A percentile compares a stretch with the other conserved stretches of the same genome.
phyloP scores from a whole-genome alignment of 2,329 filamentous ascomycete species.

The Aspergillus spinulosporus region DNA sequence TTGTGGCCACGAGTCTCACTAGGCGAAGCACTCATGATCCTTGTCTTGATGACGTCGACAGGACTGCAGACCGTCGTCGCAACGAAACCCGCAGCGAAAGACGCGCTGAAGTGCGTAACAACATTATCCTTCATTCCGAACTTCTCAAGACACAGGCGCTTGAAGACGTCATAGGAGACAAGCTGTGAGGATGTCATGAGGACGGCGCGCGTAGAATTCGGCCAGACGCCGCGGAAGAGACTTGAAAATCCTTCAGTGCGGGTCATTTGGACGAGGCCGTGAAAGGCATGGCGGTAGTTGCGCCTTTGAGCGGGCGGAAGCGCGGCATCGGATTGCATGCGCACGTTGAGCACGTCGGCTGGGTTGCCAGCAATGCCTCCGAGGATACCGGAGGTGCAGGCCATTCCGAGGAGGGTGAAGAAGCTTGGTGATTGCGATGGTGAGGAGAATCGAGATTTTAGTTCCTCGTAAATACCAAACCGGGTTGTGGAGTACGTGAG shows the following conservation, averaged over 20 bases:
- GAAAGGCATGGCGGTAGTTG: constrained; percentile 85
- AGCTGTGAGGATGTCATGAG: constrained; percentile 67
- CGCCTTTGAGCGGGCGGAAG: constrained; percentile 71
- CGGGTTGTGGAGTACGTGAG: constrained; percentile 94
- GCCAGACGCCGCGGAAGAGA: constrained; percentile 75
- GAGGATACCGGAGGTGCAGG: constrained; percentile 78
- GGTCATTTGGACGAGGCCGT: constrained; percentile 85
- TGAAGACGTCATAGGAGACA: constrained; percentile 65
- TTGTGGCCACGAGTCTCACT: constrained; percentile 44
- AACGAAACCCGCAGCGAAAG: constrained; percentile 64
- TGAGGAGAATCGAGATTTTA: constrained; percentile 70
- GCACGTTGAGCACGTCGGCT: constrained; percentile 93
- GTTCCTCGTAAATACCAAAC: constrained; percentile 93
- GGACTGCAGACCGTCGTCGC: constrained; percentile 68
- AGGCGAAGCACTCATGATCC: constrained; percentile 60
- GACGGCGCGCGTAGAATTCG: constrained; percentile 63
- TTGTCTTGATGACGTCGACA: constrained; percentile 67
- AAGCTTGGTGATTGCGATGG: constrained; percentile 62
- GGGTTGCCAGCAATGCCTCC: constrained; percentile 91
- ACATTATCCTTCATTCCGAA: constrained; percentile 58
- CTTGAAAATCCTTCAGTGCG: constrained; percentile 74
- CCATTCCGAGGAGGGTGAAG: constrained; percentile 76
- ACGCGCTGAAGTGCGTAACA: constrained; percentile 62
- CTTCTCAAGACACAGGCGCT: constrained; percentile 54
- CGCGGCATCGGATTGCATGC: constrained; percentile 92